These are phyloP conservation scores for Talaromyces ruber DNA, from an alignment of 495 filamentous ascomycete genomes.

Conservation along the genomic window DNA sequence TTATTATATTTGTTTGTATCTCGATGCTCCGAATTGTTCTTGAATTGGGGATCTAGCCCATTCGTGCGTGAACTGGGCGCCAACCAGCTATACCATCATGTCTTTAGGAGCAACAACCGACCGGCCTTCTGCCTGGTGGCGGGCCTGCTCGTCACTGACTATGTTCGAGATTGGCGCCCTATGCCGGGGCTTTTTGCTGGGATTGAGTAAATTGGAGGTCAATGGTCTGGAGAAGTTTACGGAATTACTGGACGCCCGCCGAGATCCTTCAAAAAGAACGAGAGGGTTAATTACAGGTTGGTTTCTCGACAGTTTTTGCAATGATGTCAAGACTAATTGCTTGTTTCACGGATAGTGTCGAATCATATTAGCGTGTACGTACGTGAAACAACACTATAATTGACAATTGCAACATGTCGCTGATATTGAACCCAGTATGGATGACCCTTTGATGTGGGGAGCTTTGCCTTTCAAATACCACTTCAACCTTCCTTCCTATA, in stretches of 20 bases:
- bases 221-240: constrained; percentile 68
- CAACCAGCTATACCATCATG: constrained; percentile 11
- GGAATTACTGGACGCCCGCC: constrained; percentile 62
- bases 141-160: constrained; percentile 29
- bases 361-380: constrained; percentile 97
- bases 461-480: constrained; percentile 64
- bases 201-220: constrained; percentile 43
- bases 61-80: constrained; percentile 8
- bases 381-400: constrained; percentile 15
- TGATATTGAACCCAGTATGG: constrained; percentile 49
- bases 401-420: constrained; percentile 6
- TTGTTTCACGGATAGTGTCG: constrained; percentile 53
- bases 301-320: constrained; percentile 7
- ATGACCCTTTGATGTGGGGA: constrained; percentile 93
- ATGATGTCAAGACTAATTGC: background rate
- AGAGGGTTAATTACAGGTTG: constrained; percentile 82
- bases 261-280: constrained; percentile 56
- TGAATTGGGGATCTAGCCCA: background rate
- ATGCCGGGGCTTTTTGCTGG: constrained; percentile 38
- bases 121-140: constrained; percentile 34
- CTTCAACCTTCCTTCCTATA: constrained; percentile 50
- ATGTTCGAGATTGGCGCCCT: constrained; percentile 36
- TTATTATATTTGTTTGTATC: background rate
- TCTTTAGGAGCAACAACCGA: constrained; percentile 34
- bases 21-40: background rate